These are phyloP conservation scores for Rhynchosporium agropyri DNA, from an alignment of 2,329 filamentous ascomycete genomes.

Conservation along the genomic window DNA sequence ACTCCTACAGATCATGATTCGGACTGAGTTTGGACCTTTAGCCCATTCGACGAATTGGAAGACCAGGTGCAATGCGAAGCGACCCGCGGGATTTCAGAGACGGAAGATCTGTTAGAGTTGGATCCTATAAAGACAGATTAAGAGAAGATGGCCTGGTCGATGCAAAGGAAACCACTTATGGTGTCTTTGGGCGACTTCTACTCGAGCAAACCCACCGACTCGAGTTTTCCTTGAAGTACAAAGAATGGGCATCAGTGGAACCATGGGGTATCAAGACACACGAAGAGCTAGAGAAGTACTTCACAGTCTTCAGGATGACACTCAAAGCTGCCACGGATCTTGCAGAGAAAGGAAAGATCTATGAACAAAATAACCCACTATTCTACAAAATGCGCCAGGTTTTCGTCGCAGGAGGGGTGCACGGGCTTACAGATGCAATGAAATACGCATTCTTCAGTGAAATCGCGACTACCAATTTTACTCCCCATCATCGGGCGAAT, in stretches of 20 bases:
- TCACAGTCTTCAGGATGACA: conserved; percentile 22
- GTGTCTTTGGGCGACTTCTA: conserved; percentile 28
- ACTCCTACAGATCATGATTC: not conserved
- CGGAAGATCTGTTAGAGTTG: no score
- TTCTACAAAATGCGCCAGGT: conserved; percentile 53
- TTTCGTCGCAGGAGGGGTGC: conserved; percentile 56
- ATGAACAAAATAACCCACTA: conserved; percentile 31
- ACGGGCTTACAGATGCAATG: conserved; percentile 59
- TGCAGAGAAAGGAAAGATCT: conserved; percentile 25
- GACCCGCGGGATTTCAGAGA: no score
- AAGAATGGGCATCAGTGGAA: conserved; percentile 4
- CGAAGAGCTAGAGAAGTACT: conserved; percentile 24
- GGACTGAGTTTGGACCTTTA: not conserved
- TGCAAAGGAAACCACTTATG: conserved; percentile 24
- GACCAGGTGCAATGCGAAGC: no score
- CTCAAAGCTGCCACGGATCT: conserved; percentile 23
- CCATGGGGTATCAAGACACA: conserved; percentile 29
- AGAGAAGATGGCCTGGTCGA: not conserved
- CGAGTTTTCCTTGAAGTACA: conserved; percentile 13
- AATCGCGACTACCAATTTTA: conserved; percentile 59
- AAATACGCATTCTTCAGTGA: conserved; percentile 68
- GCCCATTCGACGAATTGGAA: not conserved
- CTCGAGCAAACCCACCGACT: conserved; percentile 18
- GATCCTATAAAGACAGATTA: not conserved
- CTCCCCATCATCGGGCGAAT: conserved; percentile 46